phyloP scores from a whole-genome alignment of 2,329 filamentous ascomycete genomes.

The Pseudopyrenochaeta lycopersici region DNA sequence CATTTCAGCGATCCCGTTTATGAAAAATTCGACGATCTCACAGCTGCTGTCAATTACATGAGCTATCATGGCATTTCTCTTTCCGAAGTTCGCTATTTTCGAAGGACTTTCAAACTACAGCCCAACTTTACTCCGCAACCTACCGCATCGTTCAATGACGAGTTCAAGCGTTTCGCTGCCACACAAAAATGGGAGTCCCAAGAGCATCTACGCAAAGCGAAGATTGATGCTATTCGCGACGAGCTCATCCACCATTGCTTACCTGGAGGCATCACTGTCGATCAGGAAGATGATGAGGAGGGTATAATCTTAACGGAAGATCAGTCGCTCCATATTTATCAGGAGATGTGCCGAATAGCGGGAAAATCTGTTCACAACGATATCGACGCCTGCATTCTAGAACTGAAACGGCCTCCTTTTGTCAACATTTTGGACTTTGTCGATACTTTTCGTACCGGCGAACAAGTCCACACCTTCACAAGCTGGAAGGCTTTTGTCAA shows the following conservation, averaged over 20 bases:
- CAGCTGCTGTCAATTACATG: neutral
- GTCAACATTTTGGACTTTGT: conserved; percentile 10
- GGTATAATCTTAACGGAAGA: conserved; percentile 1
- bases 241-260: conserved; percentile 4
- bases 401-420: neutral
- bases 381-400: conserved; percentile 1
- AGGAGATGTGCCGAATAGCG: conserved; percentile 3
- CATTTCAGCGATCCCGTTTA: neutral
- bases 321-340: conserved; percentile 7
- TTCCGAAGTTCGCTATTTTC: conserved; percentile 2
- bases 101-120: neutral
- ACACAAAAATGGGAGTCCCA: neutral
- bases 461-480: neutral
- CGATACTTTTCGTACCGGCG: neutral
- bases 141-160: conserved; percentile 2
- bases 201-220: conserved; percentile 1
- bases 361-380: neutral
- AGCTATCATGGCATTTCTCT: neutral
- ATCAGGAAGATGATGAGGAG: neutral
- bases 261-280: neutral
- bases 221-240: conserved; percentile 1
- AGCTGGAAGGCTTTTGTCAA: neutral
- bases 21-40: neutral
- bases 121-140: neutral
- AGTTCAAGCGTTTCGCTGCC: neutral